Conservation (phyloP, 2,329 filamentous ascomycete species). For the Colletotrichum euphorbiae region DNA sequence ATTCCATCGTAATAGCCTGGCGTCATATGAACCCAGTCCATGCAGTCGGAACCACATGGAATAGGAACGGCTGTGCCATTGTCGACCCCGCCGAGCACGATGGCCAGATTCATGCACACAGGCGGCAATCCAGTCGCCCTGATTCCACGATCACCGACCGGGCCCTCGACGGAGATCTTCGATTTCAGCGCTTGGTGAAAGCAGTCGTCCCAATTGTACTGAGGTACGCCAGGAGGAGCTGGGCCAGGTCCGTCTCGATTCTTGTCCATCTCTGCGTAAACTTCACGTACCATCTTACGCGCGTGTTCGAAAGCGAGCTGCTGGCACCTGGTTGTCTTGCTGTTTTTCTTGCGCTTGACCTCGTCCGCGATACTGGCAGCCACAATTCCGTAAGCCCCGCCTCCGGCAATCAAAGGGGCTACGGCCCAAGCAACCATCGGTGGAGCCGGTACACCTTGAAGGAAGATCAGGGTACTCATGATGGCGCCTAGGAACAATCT, state of each 20-base stretch:
- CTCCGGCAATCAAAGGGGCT: neutral
- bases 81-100: neutral
- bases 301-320: neutral
- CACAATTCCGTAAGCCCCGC: neutral
- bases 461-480: neutral
- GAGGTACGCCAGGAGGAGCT: conserved; percentile 6
- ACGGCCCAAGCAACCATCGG: neutral
- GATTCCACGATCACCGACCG: neutral
- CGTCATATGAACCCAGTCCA: conserved; percentile 4
- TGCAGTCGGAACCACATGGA: conserved; percentile 5
- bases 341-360: neutral
- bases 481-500: neutral
- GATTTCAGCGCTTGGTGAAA: neutral
- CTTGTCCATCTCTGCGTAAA: neutral
- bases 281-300: neutral
- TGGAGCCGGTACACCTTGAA: neutral
- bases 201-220: conserved; percentile 8
- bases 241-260: neutral
- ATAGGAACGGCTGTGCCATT: neutral
- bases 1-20: neutral
- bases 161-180: neutral
- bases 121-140: neutral
- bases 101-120: neutral
- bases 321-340: neutral
- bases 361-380: neutral